Evolutionary conservation across 495 filamentous ascomycete genomes (phyloP).

Genomic region (Trichoderma gamsii): DNA sequence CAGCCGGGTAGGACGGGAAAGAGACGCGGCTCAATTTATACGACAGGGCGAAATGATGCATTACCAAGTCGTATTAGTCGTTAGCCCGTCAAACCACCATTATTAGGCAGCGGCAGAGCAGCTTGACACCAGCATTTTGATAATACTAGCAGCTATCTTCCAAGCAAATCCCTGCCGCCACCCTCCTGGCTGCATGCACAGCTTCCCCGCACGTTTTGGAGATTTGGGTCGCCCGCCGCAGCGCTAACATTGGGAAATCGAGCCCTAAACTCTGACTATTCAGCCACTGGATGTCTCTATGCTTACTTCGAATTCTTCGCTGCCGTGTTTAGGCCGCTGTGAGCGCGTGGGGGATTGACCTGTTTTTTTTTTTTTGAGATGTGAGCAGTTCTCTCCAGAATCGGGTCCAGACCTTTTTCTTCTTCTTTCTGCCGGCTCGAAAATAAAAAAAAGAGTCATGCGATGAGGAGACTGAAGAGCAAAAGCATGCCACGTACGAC

Average conservation of each 20-base stretch:
- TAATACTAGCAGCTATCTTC: too few species aligned
- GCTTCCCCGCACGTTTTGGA: conserved; percentile 1
- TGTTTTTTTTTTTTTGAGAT: not conserved
- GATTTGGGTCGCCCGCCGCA: not conserved
- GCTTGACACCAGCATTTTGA: too few species aligned
- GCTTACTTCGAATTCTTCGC: not conserved
- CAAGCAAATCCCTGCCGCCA: not conserved
- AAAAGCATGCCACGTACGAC: not conserved
- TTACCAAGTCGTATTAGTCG: too few species aligned
- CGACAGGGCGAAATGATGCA: too few species aligned
- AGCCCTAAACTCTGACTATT: conserved; percentile 5
- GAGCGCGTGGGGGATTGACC: not conserved
- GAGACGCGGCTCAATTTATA: too few species aligned
- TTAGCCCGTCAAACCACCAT: too few species aligned
- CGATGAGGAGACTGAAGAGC: not conserved
- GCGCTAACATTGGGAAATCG: not conserved
- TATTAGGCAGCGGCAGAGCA: too few species aligned
- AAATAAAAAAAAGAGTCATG: not conserved
- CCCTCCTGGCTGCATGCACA: not conserved
- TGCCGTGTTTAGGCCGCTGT: too few species aligned
- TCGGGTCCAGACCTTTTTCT: not conserved
- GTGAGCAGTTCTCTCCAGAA: not conserved
- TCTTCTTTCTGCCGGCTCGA: not conserved
- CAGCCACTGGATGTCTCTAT: not conserved
- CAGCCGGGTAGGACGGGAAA: too few species aligned